These are phyloP conservation scores for Jackrogersella minutella DNA, from an alignment of 495 filamentous ascomycete genomes.

Conservation along the genomic window DNA sequence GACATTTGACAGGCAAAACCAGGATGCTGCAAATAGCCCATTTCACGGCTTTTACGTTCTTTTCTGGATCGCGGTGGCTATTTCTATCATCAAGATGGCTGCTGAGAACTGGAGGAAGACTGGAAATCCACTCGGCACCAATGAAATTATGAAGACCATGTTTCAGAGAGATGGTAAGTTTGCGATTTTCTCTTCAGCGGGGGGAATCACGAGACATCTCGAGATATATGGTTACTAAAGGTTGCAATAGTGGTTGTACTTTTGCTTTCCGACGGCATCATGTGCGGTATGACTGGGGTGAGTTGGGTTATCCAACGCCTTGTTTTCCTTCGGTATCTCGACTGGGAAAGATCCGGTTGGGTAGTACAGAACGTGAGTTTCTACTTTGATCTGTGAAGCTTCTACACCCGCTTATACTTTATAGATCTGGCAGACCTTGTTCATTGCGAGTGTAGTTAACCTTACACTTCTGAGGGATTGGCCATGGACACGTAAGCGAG, in stretches of 20 bases:
- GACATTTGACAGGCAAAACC: constrained; percentile 74
- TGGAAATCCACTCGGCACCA: constrained; percentile 69
- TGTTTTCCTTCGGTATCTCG: constrained; percentile 60
- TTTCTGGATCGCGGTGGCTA: constrained; percentile 72
- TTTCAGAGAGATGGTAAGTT: constrained; percentile 61
- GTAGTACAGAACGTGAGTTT: constrained; percentile 66
- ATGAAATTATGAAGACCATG: constrained; percentile 75
- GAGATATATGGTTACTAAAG: background rate
- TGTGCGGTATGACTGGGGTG: constrained; percentile 66
- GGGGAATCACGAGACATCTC: background rate
- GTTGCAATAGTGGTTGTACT: constrained; percentile 60
- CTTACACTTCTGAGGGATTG: constrained; percentile 72
- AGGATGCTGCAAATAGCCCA: constrained; percentile 60
- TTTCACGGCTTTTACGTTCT: constrained; percentile 82
- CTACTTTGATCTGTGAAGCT: background rate
- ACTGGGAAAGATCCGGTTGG: constrained; percentile 73
- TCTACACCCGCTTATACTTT: background rate
- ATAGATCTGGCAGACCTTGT: constrained; percentile 69
- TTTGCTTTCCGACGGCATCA: constrained; percentile 69
- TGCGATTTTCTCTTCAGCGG: background rate
- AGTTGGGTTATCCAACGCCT: constrained; percentile 67
- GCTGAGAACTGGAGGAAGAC: constrained; percentile 69
- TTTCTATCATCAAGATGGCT: constrained; percentile 68
- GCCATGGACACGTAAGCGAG: constrained; percentile 69
- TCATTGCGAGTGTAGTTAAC: constrained; percentile 64